Evolutionary conservation across 2,329 filamentous ascomycete species (phyloP).

Genomic region (Aspergillus sp.): DNA sequence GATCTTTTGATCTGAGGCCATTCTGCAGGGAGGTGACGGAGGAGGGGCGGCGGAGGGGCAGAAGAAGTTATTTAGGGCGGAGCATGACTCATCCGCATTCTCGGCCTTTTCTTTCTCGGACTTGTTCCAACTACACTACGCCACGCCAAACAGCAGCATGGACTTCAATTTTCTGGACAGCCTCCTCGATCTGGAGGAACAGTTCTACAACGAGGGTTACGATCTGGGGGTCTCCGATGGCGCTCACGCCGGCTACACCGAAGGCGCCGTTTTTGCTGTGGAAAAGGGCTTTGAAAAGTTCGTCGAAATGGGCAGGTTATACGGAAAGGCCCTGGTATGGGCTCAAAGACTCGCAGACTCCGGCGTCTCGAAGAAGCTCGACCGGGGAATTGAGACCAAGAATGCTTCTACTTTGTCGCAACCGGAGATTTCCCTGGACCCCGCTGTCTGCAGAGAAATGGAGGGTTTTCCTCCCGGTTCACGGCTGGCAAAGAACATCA

Average conservation of each 20-base stretch:
- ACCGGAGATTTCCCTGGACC: slow-evolving; percentile 14
- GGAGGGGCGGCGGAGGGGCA: neutral
- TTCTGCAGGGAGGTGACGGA: slow-evolving; percentile 2
- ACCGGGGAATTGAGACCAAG: slow-evolving; percentile 1
- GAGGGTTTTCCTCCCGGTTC: slow-evolving; percentile 46
- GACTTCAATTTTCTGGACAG: slow-evolving; percentile 46
- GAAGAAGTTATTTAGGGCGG: neutral
- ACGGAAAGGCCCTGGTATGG: slow-evolving; percentile 77
- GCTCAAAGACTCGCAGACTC: slow-evolving; percentile 53
- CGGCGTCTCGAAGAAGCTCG: slow-evolving; percentile 9
- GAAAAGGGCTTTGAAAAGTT: slow-evolving; percentile 94
- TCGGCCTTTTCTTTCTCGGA: neutral
- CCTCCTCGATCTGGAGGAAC: slow-evolving; percentile 52
- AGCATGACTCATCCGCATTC: slow-evolving; percentile 2
- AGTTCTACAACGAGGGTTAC: slow-evolving; percentile 78
- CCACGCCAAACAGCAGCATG: slow-evolving; percentile 16
- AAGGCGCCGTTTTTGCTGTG: slow-evolving; percentile 83
- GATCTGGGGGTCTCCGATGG: slow-evolving; percentile 66
- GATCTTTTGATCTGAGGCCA: slow-evolving; percentile 33
- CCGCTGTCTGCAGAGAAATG: slow-evolving; percentile 30
- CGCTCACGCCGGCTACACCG: slow-evolving; percentile 64
- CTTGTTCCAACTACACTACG: too few species aligned
- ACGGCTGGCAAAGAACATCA: slow-evolving; percentile 67
- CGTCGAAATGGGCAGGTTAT: slow-evolving; percentile 64
- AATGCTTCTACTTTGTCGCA: slow-evolving; percentile 4